Percentiles rank a stretch among this genome's conserved stretches.
Evolutionary conservation across 495 filamentous ascomycete species (phyloP).

Genomic region (Peziza echinospora): DNA sequence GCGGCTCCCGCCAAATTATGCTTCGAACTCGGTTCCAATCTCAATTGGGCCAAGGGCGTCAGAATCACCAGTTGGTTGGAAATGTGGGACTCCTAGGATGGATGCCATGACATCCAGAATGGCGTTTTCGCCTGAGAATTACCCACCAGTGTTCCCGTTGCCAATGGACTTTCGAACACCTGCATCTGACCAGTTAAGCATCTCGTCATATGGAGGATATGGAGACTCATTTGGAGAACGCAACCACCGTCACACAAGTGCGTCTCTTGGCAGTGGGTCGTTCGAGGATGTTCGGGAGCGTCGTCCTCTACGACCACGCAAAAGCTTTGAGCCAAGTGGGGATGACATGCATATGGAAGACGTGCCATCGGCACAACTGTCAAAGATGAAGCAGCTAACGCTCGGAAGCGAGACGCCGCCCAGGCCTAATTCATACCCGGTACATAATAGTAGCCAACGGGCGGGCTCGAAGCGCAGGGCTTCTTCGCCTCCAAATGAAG

Average conservation of each 20-base stretch:
- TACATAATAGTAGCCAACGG: conserved; percentile 5
- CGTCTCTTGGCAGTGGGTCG: neutral
- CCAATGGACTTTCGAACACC: conserved; percentile 15
- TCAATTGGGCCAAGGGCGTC: conserved; percentile 8
- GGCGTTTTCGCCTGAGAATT: conserved; percentile 5
- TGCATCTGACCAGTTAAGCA: conserved; percentile 10
- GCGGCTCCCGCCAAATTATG: neutral
- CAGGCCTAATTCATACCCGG: conserved; percentile 15
- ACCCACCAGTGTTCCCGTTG: conserved; percentile 7
- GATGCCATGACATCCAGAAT: neutral
- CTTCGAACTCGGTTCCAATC: conserved; percentile 10
- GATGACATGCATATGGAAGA: conserved; percentile 17
- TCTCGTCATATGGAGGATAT: conserved; percentile 16
- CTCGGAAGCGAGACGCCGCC: conserved; percentile 13
- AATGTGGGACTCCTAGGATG: conserved; percentile 5
- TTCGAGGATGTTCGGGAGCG: neutral
- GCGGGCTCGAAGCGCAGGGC: conserved; percentile 17
- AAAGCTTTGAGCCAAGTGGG: conserved; percentile 2
- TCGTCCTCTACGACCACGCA: neutral
- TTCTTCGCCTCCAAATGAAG: conserved; percentile 17
- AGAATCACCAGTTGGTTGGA: conserved; percentile 9
- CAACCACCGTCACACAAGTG: neutral
- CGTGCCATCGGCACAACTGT: conserved; percentile 9
- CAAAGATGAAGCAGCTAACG: conserved; percentile 11
- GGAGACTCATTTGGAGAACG: conserved; percentile 10